A percentile compares a stretch with the other conserved stretches of the same genome.
Evolutionary conservation across 2,329 filamentous ascomycete genomes (phyloP).

Genomic region (Pyricularia sp.): DNA sequence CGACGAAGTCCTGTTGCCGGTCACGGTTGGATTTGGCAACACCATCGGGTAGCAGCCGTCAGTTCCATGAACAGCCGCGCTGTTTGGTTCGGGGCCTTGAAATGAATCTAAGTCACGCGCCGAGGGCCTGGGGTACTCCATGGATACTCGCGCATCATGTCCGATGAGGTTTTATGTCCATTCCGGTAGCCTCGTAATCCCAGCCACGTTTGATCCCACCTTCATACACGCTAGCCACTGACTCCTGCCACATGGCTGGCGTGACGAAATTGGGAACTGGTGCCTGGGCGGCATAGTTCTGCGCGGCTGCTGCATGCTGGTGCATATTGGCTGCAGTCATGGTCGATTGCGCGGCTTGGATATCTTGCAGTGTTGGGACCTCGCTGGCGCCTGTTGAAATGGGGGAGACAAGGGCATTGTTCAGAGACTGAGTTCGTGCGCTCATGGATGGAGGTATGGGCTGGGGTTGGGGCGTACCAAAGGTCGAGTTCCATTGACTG

Average conservation of each 20-base stretch:
- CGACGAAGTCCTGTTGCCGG: background rate
- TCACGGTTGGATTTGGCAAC: background rate
- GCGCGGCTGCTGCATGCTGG: conserved; percentile 34
- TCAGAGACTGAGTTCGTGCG: conserved; percentile 41
- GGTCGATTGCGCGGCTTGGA: conserved; percentile 35
- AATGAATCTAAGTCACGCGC: background rate
- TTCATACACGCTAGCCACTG: conserved; percentile 60
- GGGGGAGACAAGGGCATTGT: conserved; percentile 18
- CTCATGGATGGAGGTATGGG: conserved; percentile 30
- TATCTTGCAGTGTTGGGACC: conserved; percentile 42
- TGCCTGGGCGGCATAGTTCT: conserved; percentile 39
- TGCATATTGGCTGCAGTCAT: conserved; percentile 19
- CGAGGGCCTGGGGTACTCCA: background rate
- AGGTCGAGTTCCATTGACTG: conserved; percentile 93
- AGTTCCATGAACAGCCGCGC: background rate
- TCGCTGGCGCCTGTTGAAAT: conserved; percentile 44
- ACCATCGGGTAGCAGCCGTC: background rate
- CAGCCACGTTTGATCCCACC: conserved; percentile 53
- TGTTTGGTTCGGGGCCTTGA: background rate
- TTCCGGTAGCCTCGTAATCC: conserved; percentile 38
- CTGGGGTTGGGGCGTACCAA: conserved; percentile 59
- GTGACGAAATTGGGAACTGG: conserved; percentile 55
- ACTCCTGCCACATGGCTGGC: conserved; percentile 66
- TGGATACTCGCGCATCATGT: background rate
- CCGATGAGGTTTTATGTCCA: background rate